A percentile compares a stretch with the other conserved stretches of the same genome.
Evolutionary conservation across 371 early-diverging fungal genomes (phyloP).

Genomic region (Funneliformis caledonium): DNA sequence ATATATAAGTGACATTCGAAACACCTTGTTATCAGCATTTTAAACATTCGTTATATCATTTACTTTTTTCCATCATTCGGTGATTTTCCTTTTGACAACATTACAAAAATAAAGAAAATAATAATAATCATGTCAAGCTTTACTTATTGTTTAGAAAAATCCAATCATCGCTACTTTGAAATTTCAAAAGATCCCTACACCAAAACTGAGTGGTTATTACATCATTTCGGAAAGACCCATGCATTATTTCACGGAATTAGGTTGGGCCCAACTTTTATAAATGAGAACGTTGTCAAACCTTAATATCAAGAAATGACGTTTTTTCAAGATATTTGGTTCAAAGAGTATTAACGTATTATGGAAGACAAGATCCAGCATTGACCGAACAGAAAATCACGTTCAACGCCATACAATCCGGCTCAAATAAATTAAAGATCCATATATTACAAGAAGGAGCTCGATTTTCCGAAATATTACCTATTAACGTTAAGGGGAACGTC

Average conservation of each 20-base stretch:
- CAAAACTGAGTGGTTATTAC: neutral
- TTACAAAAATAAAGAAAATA: no score
- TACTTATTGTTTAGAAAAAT: no score
- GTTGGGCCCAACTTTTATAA: neutral
- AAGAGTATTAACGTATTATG: neutral
- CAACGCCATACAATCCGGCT: neutral
- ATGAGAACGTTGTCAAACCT: neutral
- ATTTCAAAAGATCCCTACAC: neutral
- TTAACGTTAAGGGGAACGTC: conserved; percentile 14
- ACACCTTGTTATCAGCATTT: no score
- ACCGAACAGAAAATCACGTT: neutral
- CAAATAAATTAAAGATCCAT: neutral
- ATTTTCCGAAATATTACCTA: neutral
- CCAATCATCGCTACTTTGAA: no score
- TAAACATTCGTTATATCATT: no score
- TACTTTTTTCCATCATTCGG: no score
- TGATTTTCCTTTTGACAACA: no score
- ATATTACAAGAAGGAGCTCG: neutral
- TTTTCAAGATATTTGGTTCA: conserved; percentile 4
- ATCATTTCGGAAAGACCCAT: neutral
- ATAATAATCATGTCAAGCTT: no score
- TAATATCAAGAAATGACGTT: neutral
- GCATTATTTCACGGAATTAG: neutral
- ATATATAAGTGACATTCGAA: no score
- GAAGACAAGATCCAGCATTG: neutral